Conservation (phyloP, 345 rosid species). For the Gossypium sturtianum region DNA sequence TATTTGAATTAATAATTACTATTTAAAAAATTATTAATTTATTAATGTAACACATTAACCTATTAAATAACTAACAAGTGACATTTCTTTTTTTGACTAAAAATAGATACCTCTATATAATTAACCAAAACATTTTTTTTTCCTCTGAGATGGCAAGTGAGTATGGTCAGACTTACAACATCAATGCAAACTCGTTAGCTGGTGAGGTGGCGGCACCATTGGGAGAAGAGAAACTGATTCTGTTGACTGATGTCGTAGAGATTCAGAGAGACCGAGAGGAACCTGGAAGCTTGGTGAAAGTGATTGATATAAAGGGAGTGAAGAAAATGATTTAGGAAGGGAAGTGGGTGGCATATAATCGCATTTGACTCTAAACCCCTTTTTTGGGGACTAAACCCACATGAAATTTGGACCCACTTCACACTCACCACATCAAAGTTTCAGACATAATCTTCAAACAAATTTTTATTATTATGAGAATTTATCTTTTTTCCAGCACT, state of each 20-base stretch:
- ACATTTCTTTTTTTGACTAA: no score
- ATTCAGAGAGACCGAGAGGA: constrained; percentile 55
- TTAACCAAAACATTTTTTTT: no score
- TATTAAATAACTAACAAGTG: no score
- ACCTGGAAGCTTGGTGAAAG: constrained; percentile 69
- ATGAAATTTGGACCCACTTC: background rate
- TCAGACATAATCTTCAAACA: no score
- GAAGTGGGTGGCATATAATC: constrained; percentile 47
- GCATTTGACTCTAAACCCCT: background rate
- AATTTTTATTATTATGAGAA: no score
- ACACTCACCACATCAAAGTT: no score
- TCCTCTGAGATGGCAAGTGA: no score
- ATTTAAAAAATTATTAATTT: no score
- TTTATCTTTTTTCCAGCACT: no score
- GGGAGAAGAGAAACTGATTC: constrained; percentile 83
- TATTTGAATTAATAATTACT: no score
- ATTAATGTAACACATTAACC: rapidly evolving
- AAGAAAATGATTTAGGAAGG: constrained; percentile 71
- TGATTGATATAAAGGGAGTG: constrained; percentile 74
- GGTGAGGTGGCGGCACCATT: constrained; percentile 89
- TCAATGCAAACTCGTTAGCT: constrained; percentile 28
- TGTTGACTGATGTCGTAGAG: constrained; percentile 80
- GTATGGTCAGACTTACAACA: no score
- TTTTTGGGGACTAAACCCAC: background rate
- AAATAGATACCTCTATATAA: no score